Evolutionary conservation across 1,139 yeast species (phyloP), one percentile per base, ranked within the genome.

Genomic region (Nakaseomyces sp.): DNA sequence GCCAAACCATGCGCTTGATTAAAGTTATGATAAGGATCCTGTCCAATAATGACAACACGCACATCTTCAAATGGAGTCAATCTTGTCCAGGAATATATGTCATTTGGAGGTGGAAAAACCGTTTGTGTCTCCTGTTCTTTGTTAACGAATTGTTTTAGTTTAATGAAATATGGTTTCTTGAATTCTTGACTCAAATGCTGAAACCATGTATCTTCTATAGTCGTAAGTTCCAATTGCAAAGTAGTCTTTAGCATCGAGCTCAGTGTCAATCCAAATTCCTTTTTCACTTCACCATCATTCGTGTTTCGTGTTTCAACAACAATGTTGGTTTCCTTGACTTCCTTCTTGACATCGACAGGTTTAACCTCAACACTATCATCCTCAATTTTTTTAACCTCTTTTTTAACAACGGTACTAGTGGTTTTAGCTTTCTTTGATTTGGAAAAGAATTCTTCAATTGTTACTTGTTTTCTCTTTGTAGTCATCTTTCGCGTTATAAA

Each of bases 1-100:
- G 98, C 97, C 24, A 91, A 69, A 0, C 99, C 99, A 58, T 91
- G 98, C 0, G 99, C 99, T 62, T 91, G 98, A 57, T 85, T 84
- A 54, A 65, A 66, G 59, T 88, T 88, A 63, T 93, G 98, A 60
- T 91, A 91, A 0, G 99, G 99, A 61, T 91, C 99, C 62, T 91
- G 99, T 1, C 99, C 99, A 38, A 93, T 69, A 15, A 93, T 72
- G 3, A 91, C 74, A 28, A 93, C 93, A 57, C 79, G 81, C 25
- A 89, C 83, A 1, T 74, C 63, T 5, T 77, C 71, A 29, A 91
- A 69, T 0, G 96, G 96, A 0, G 97, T 87, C 28, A 81, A 71
- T 39, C 88, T 76, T 1, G 95, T 81, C 97, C 98, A 91, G 0
- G 96, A 84, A 61, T 91, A 91, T n/a, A 91, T 77, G 48, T 84